Base-by-base conservation (phyloP, 2,329 filamentous ascomycete genomes). In the Trichoderma guizhouense region DNA sequence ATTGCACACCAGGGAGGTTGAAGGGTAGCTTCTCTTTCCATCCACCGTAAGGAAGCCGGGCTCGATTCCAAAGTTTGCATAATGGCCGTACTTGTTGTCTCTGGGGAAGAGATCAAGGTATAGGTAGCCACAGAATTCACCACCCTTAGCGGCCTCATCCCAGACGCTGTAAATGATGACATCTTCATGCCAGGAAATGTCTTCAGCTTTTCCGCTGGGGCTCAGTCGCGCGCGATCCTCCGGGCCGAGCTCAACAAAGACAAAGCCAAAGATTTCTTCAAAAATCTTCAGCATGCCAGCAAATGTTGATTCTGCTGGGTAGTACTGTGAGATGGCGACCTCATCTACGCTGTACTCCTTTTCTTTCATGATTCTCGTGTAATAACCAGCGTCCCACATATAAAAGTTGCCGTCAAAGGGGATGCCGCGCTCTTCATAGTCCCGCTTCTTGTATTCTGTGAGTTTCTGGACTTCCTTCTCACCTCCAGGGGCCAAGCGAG, bases 91-190 rank as follows among this genome's bases (percentile, higher is more conserved):
- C 81, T 96, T 96, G 81, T 93, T 93, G 76, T 90, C 89, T 47
- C 93, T 88, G 2, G 93, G 93, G 81, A 93, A 92, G 24, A 95
- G 86, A 80, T 96, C 93, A 15, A 96, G 87, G 80, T 95, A 95
- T 30, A 96, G 86, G 79, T 95, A 96, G 53, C 93, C 93, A 7
- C 93, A 90, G 77, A 96, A 96, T 43, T 85, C 89, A 64, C 87
- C 85, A 18, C 92, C 93, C 75, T 92, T 90, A 2, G 85, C 86
- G 72, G 89, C 88, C 74, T 95, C 91, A 76, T 96, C 89, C 92
- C 93, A 95, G 8, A 96, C 93, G 64, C 90, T 92, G 83, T 94
- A 95, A 71, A 95, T 81, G 73, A 92, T 90, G n/a, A 95, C 92
- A 76, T 95, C 93, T 74, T 92, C 88, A 77, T 96, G 93, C 93